Conservation (phyloP, 2,329 filamentous ascomycete genomes). For the Aurifilum marmelostoma region DNA sequence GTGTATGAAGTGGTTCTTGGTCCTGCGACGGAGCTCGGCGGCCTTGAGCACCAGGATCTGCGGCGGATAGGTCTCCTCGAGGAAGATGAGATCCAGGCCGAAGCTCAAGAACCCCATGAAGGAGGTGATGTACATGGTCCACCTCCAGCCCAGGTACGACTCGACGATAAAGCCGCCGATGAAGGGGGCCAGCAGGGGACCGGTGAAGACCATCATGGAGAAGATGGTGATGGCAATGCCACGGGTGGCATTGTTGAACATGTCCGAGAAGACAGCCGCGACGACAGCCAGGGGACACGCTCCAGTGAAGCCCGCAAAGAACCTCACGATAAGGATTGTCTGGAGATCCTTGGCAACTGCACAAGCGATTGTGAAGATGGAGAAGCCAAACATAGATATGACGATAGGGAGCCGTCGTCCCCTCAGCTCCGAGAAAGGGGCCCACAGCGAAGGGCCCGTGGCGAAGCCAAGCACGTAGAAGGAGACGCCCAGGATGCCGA, state of each 20-base stretch:
- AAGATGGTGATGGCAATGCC: conserved; percentile 63
- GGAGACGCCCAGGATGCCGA: conserved; percentile 67
- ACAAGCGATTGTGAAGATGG: conserved; percentile 66
- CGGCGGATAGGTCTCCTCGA: conserved; percentile 72
- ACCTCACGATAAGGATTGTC: conserved; percentile 70
- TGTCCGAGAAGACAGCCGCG: conserved; percentile 72
- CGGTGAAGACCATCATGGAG: conserved; percentile 66
- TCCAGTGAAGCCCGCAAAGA: conserved; percentile 75
- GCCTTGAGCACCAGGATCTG: conserved; percentile 66
- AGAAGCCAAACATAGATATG: conserved; percentile 69
- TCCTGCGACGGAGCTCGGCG: conserved; percentile 62
- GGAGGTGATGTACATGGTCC: conserved; percentile 67
- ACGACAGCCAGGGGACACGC: conserved; percentile 71
- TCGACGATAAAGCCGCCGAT: conserved; percentile 69
- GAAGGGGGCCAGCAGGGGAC: conserved; percentile 69
- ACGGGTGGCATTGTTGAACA: conserved; percentile 67
- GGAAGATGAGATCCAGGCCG: conserved; percentile 61
- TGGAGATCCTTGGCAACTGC: conserved; percentile 70
- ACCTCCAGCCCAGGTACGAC: conserved; percentile 70
- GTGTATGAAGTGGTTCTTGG: conserved; percentile 71
- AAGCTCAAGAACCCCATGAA: conserved; percentile 68
- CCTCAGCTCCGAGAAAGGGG: conserved; percentile 72
- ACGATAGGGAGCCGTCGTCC: conserved; percentile 68
- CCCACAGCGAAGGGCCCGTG: conserved; percentile 72
- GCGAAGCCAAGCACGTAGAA: conserved; percentile 75